These are phyloP conservation scores for Trichoderma harzianum DNA, from an alignment of 2,329 filamentous ascomycete species.

Conservation along the genomic window DNA sequence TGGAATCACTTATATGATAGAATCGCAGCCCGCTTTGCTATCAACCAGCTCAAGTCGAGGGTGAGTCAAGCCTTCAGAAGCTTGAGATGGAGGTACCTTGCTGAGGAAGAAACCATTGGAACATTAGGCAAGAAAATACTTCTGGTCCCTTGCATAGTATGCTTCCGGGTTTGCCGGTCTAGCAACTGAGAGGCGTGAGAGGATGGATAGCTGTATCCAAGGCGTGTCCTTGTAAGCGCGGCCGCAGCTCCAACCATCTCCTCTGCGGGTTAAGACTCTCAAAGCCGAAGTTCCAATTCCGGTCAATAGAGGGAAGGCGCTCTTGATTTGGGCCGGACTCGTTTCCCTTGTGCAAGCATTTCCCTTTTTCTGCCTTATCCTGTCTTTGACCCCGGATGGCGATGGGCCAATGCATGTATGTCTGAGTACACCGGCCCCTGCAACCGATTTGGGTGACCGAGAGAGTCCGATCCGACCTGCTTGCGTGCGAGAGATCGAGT, in stretches of 20 bases:
- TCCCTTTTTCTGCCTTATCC: not conserved
- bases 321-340: not conserved
- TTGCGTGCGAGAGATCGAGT: not conserved
- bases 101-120: not conserved
- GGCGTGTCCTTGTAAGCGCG: not conserved
- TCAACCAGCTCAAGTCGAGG: not conserved
- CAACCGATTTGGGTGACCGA: not conserved
- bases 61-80: not conserved
- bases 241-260: not conserved
- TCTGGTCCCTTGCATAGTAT: not conserved
- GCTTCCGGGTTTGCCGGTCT: not conserved
- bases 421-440: not conserved
- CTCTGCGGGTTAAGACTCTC: not conserved
- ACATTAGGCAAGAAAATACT: not conserved
- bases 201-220: not conserved
- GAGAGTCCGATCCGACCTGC: not conserved
- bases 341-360: not conserved
- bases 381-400: not conserved
- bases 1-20: not conserved
- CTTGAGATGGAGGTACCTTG: not conserved
- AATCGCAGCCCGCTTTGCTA: not conserved
- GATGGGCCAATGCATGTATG: slow-evolving; percentile 2
- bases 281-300: not conserved
- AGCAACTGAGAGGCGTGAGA: not conserved
- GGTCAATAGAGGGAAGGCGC: not conserved